These are phyloP conservation scores for grape (Vitis vinifera) DNA, from an alignment of 164 flowering plant genomes.

Conservation along the genomic window ASM3070453v1 NC_081812.1:20495501-20496000, in stretches of 20 bases:
- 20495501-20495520: conserved; percentile 47
- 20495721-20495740: too few species aligned
- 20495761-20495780: neutral
- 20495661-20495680: too few species aligned
- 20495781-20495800: neutral
- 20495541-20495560: neutral
- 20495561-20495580: neutral
- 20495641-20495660: too few species aligned
- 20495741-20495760: neutral
- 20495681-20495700: too few species aligned
- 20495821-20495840: too few species aligned
- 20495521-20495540: conserved; percentile 30
- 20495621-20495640: too few species aligned
- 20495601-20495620: too few species aligned
- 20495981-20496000: conserved; percentile 66
- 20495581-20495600: too few species aligned
- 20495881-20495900: neutral
- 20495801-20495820: too few species aligned
- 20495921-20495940: neutral
- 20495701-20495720: too few species aligned
- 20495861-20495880: neutral
- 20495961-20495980: neutral
- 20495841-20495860: neutral
- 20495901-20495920: neutral
- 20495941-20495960: neutral